phyloP scores from a whole-genome alignment of 805 yeast genomes.

The Hyphopichia homilentoma region DNA sequence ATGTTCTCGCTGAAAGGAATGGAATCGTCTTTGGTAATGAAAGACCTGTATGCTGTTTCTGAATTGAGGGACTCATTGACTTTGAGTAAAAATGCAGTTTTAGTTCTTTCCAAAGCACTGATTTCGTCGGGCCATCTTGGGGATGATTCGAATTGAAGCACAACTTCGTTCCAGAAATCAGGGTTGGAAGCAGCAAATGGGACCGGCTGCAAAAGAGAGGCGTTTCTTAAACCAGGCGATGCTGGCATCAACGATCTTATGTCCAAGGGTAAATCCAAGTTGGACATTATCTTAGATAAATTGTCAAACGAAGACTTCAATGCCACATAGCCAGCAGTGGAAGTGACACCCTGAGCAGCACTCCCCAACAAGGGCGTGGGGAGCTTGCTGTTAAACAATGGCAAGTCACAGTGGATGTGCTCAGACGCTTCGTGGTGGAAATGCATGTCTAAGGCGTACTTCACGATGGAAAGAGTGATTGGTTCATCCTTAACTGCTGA shows the following conservation, averaged over 20 bases:
- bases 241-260: conserved; percentile 71
- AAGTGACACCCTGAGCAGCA: conserved; percentile 48
- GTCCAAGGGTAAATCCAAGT: conserved; percentile 59
- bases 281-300: conserved; percentile 44
- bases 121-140: conserved; percentile 96
- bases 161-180: conserved; percentile 74
- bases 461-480: conserved; percentile 59
- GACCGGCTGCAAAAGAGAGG: conserved; percentile 75
- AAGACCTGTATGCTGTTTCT: conserved; percentile 53
- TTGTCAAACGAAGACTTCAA: conserved; percentile 45
- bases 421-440: conserved; percentile 43
- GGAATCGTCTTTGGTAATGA: conserved; percentile 60
- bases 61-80: conserved; percentile 47
- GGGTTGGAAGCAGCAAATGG: conserved; percentile 76
- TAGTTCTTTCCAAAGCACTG: conserved; percentile 79
- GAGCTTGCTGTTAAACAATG: conserved; percentile 46
- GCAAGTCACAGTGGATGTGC: conserved; percentile 33
- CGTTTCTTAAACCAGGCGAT: conserved; percentile 68
- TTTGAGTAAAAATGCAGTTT: conserved; percentile 81
- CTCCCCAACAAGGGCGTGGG: conserved; percentile 63
- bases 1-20: conserved; percentile 64
- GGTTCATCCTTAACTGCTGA: conserved; percentile 51
- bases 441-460: conserved; percentile 63
- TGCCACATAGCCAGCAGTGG: conserved; percentile 25
- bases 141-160: conserved; percentile 85